Conservation (phyloP, 192 early-diverging fungal genomes). For the Entomortierella lignicola region DNA sequence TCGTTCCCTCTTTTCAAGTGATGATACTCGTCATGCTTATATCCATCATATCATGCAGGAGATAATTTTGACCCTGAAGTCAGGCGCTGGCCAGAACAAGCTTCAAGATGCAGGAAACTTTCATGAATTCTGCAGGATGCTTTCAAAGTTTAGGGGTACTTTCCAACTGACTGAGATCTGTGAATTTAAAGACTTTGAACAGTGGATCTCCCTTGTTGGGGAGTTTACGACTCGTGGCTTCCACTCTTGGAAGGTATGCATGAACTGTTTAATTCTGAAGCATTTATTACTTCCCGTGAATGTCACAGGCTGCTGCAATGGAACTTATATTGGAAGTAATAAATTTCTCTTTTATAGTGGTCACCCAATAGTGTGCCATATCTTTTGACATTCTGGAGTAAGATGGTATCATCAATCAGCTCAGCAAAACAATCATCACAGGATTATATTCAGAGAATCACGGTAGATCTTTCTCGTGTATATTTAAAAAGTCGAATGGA, state of each 20-base stretch:
- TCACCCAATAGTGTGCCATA: constrained; percentile 81
- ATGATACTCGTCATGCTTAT: constrained; percentile 74
- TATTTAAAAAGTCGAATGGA: constrained; percentile 67
- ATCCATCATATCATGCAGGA: constrained; percentile 78
- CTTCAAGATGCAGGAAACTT: constrained; percentile 83
- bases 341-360: constrained; percentile 65
- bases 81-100: constrained; percentile 59
- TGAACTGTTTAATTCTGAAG: no score
- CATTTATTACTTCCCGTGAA: no score
- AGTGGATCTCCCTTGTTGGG: constrained; percentile 73
- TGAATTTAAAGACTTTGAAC: constrained; percentile 73
- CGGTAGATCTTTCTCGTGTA: constrained; percentile 56
- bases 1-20: constrained; percentile 86
- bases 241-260: constrained; percentile 68
- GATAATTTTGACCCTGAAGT: constrained; percentile 72
- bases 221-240: constrained; percentile 76
- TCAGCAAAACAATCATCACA: constrained; percentile 28
- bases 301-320: no score
- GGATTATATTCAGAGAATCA: constrained; percentile 32
- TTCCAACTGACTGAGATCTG: constrained; percentile 86
- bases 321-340: no score
- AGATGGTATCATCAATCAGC: constrained; percentile 69
- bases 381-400: constrained; percentile 89
- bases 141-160: constrained; percentile 84
- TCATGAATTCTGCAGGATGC: constrained; percentile 87